Evolutionary conservation across 78 protist species (phyloP).

Genomic region (Blattamonas nauphoetae): DNA sequence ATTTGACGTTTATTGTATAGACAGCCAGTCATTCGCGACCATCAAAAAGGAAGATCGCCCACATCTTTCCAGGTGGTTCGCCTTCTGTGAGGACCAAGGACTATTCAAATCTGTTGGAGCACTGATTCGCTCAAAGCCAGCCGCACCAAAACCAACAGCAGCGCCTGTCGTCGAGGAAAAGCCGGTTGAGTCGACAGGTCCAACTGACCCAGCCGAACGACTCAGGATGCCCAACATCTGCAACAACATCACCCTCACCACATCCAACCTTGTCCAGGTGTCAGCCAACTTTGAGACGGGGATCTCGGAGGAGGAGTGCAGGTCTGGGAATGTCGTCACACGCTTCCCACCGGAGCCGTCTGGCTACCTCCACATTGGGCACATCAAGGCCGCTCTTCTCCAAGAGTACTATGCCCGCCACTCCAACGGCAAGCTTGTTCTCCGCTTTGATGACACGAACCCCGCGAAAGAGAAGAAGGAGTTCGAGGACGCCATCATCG

Average conservation of each 20-base stretch:
- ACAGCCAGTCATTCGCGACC: too few relatives aligned
- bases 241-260: background rate
- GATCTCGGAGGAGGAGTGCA: slow-evolving; percentile 46
- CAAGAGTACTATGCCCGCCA: slow-evolving; percentile 62
- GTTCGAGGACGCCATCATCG: slow-evolving; percentile 41
- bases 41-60: too few relatives aligned
- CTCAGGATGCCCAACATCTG: background rate
- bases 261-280: background rate
- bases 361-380: slow-evolving; percentile 96
- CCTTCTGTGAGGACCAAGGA: too few relatives aligned
- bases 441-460: slow-evolving; percentile 98
- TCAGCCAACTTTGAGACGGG: slow-evolving; percentile 10
- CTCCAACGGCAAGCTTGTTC: slow-evolving; percentile 63
- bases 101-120: too few relatives aligned
- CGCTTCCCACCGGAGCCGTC: slow-evolving; percentile 99
- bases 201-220: background rate
- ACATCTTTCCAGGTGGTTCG: too few relatives aligned
- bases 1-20: too few relatives aligned
- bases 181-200: background rate
- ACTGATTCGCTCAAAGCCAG: too few relatives aligned
- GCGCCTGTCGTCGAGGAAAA: too few relatives aligned
- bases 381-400: slow-evolving; percentile 92
- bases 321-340: slow-evolving; percentile 91
- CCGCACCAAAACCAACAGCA: too few relatives aligned
- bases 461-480: slow-evolving; percentile 79